These are phyloP conservation scores for Entophlyctis helioformis DNA, from an alignment of 192 early-diverging fungal species.

Conservation along the genomic window DNA sequence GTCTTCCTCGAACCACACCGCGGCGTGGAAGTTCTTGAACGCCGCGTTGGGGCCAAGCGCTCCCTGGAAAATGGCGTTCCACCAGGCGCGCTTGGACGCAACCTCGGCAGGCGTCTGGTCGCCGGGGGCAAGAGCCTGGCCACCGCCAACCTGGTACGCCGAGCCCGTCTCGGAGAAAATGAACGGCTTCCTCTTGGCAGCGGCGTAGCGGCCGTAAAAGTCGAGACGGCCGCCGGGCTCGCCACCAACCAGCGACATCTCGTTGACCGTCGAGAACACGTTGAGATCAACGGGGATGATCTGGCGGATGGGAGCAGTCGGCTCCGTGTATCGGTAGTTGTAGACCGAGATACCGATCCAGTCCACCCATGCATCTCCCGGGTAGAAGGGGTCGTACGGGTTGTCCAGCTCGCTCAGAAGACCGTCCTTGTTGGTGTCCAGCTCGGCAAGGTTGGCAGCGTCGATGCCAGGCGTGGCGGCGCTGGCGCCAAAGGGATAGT, in stretches of 20 bases:
- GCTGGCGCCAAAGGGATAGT: slow-evolving; percentile 15
- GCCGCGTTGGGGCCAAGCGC: not conserved
- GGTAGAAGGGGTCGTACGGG: slow-evolving; percentile 18
- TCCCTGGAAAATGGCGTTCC: too few species aligned
- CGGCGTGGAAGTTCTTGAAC: slow-evolving; percentile 17
- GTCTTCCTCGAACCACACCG: slow-evolving; percentile 27
- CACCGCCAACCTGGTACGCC: slow-evolving; percentile 3
- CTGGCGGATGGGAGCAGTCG: not conserved
- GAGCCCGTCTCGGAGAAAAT: slow-evolving; percentile 22
- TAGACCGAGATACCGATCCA: slow-evolving; percentile 33
- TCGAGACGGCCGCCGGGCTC: not conserved
- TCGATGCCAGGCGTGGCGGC: too few species aligned
- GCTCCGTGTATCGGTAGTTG: slow-evolving; percentile 7
- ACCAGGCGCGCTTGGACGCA: not conserved
- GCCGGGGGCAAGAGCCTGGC: too few species aligned
- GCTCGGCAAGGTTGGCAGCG: not conserved
- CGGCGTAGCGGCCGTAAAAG: slow-evolving; percentile 20
- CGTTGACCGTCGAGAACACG: not conserved
- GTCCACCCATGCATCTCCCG: slow-evolving; percentile 30
- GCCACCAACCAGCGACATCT: not conserved
- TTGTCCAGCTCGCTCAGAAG: slow-evolving; percentile 16
- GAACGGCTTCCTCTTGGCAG: slow-evolving; percentile 17
- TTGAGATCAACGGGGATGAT: slow-evolving; percentile 2
- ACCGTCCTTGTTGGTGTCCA: slow-evolving; percentile 26
- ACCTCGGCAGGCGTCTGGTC: too few species aligned